Evolutionary conservation across 768 basidiomycete species (phyloP).

Genomic region (Galerina sulciceps): DNA sequence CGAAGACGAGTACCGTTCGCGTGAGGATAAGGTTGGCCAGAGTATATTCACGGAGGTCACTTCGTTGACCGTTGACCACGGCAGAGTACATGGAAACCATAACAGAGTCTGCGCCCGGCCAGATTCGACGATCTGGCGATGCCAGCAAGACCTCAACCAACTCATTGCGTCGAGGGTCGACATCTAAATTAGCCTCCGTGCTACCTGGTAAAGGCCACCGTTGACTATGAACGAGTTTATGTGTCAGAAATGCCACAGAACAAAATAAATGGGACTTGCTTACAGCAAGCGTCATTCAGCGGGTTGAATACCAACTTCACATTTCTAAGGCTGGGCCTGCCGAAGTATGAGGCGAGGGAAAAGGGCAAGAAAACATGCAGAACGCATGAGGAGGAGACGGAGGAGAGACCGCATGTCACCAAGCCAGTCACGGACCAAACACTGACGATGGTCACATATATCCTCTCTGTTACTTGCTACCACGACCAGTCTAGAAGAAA

Average conservation of each 20-base stretch:
- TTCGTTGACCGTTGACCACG: slow-evolving; percentile 43
- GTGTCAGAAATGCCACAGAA: slow-evolving; percentile 25
- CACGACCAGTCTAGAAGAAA: too few relatives aligned
- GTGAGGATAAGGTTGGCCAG: slow-evolving; percentile 32
- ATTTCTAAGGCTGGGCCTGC: too few relatives aligned
- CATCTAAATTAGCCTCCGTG: slow-evolving; percentile 42
- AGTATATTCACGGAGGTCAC: slow-evolving; percentile 38
- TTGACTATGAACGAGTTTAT: slow-evolving; percentile 39
- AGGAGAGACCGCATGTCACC: too few relatives aligned
- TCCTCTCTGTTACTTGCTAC: too few relatives aligned
- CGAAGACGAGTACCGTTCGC: slow-evolving; percentile 33
- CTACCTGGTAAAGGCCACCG: slow-evolving; percentile 47
- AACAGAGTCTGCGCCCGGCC: slow-evolving; percentile 40
- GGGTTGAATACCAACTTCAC: too few relatives aligned
- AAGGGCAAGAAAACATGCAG: too few relatives aligned
- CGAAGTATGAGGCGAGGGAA: too few relatives aligned
- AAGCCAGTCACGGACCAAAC: too few relatives aligned
- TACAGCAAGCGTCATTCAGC: slow-evolving; percentile 39
- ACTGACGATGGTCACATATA: too few relatives aligned
- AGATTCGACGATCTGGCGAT: slow-evolving; percentile 40
- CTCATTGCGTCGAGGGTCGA: slow-evolving; percentile 48
- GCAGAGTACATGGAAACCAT: slow-evolving; percentile 27
- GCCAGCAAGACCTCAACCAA: slow-evolving; percentile 37
- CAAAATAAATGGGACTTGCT: slow-evolving; percentile 30
- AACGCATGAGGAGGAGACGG: too few relatives aligned